A percentile compares a stretch with the other conserved stretches of the same genome.
Conservation (phyloP, 1,284 basidiomycete genomes). For the Ceraceosorus guamensis region DNA sequence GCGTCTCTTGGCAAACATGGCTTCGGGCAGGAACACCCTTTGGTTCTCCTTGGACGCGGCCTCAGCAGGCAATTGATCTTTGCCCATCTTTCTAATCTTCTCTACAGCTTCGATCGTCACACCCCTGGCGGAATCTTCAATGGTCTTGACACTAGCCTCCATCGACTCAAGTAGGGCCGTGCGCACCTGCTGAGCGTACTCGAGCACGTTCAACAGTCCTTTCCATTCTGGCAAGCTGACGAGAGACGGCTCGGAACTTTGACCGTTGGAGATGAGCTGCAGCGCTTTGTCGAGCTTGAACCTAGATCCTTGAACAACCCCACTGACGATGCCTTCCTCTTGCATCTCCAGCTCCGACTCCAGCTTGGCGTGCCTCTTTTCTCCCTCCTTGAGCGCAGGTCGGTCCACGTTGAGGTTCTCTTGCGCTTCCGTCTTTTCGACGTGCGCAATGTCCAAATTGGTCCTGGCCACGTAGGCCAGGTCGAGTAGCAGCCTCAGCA, state of each 20-base stretch:
- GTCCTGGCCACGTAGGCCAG: slow-evolving; percentile 77
- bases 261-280: slow-evolving; percentile 68
- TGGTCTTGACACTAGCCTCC: slow-evolving; percentile 70
- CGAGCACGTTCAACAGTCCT: slow-evolving; percentile 76
- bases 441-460: slow-evolving; percentile 75
- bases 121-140: slow-evolving; percentile 74
- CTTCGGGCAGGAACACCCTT: slow-evolving; percentile 85
- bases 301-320: slow-evolving; percentile 56
- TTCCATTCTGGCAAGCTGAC: slow-evolving; percentile 65
- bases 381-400: slow-evolving; percentile 82
- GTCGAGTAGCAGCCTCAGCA: slow-evolving; percentile 79
- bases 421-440: slow-evolving; percentile 69
- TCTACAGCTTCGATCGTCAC: slow-evolving; percentile 66
- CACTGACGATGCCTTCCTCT: slow-evolving; percentile 65
- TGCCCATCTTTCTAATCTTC: slow-evolving; percentile 63
- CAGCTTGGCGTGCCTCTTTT: slow-evolving; percentile 63
- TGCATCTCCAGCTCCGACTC: slow-evolving; percentile 71
- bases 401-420: slow-evolving; percentile 65
- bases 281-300: slow-evolving; percentile 61
- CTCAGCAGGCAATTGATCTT: slow-evolving; percentile 65
- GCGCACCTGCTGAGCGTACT: slow-evolving; percentile 80
- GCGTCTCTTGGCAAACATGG: slow-evolving; percentile 74
- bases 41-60: slow-evolving; percentile 16
- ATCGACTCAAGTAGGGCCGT: slow-evolving; percentile 69
- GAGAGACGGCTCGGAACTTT: slow-evolving; percentile 6